These are phyloP conservation scores for Diaporthe humulicola DNA, from an alignment of 2,329 filamentous ascomycete genomes.

Conservation along the genomic window DNA sequence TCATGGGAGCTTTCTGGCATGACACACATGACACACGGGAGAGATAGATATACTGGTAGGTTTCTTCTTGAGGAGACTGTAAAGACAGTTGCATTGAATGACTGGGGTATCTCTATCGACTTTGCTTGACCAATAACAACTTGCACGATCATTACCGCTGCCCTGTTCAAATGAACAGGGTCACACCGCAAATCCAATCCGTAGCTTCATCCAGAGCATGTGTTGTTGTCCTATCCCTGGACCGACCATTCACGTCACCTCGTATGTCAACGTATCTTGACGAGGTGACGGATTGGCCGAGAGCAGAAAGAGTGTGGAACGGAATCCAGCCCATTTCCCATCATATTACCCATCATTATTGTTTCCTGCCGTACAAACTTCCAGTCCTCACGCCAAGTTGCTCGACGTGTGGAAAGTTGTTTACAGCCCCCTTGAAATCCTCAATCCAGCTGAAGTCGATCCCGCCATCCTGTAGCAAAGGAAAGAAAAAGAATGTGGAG, in stretches of 20 bases:
- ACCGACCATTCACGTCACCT: conserved; percentile 14
- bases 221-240: conserved; percentile 20
- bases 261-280: background rate
- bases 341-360: conserved; percentile 25
- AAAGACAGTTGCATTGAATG: conserved; percentile 32
- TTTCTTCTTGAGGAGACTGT: background rate
- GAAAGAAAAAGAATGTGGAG: background rate
- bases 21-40: background rate
- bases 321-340: conserved; percentile 35
- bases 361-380: conserved; percentile 15
- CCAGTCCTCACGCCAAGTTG: background rate
- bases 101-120: conserved; percentile 39
- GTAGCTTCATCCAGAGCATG: conserved; percentile 16
- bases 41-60: background rate
- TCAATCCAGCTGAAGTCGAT: conserved; percentile 30
- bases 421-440: background rate
- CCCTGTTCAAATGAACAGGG: background rate
- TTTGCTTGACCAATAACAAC: conserved; percentile 24
- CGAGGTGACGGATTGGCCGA: background rate
- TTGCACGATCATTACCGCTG: conserved; percentile 23
- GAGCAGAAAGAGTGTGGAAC: conserved; percentile 19
- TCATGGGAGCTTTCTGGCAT: background rate
- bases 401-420: background rate
- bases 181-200: conserved; percentile 10
- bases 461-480: conserved; percentile 37